Evolutionary conservation across 164 flowering plant species (phyloP).

Genomic region (Magnolia officinalis): DNA sequence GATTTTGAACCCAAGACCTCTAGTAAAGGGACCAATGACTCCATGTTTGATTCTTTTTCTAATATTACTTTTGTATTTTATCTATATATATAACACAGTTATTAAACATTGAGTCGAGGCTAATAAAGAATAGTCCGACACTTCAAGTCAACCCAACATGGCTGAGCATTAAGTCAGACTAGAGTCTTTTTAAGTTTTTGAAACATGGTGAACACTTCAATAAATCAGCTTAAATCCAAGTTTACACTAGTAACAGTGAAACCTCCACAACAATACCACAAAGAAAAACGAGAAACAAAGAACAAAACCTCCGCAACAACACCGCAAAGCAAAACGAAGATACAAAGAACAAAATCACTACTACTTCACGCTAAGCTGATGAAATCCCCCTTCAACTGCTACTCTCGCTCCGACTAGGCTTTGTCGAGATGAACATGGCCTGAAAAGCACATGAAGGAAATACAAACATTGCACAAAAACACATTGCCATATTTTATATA

Average conservation of each 20-base stretch:
- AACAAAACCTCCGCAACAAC: neutral
- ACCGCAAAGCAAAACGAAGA: neutral
- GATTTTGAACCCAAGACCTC: no score
- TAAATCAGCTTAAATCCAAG: neutral
- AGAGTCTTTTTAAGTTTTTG: no score
- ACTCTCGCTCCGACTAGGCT: conserved; percentile 24
- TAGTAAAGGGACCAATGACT: no score
- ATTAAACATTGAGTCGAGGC: no score
- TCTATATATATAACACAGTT: no score
- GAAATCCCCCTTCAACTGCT: neutral
- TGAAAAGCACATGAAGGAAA: neutral
- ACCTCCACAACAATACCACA: neutral
- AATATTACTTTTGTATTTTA: no score
- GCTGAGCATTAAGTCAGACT: no score
- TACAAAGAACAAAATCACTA: neutral
- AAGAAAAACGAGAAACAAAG: neutral
- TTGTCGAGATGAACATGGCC: conserved; percentile 13
- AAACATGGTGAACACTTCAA: neutral
- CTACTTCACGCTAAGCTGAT: neutral
- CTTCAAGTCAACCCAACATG: no score
- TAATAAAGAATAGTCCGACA: no score
- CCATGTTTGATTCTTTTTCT: no score
- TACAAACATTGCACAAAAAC: neutral
- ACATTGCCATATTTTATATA: neutral
- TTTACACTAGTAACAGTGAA: neutral